Evolutionary conservation across 768 basidiomycete genomes (phyloP).

Genomic region (Rhodotorula toruloides): DNA sequence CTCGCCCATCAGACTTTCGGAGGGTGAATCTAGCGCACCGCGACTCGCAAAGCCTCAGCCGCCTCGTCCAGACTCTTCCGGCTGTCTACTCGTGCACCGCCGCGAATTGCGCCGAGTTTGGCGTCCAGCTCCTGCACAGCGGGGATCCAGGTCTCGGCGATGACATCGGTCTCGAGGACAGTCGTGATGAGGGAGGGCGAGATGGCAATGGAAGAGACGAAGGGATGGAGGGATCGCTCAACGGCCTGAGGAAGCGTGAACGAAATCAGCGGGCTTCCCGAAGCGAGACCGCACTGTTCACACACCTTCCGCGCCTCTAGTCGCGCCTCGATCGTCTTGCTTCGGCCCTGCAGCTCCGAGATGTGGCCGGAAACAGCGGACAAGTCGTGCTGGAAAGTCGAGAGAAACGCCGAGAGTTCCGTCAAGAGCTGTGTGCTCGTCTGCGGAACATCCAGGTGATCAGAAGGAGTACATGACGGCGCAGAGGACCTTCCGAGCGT

Average conservation of each 20-base stretch:
- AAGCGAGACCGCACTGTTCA: slow-evolving; percentile 1
- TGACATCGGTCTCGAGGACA: slow-evolving; percentile 72
- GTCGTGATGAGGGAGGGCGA: slow-evolving; percentile 69
- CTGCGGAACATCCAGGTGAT: slow-evolving; percentile 50
- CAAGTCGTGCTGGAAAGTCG: slow-evolving; percentile 90
- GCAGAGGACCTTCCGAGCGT: slow-evolving; percentile 2
- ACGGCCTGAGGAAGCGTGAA: slow-evolving; percentile 60
- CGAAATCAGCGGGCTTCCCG: neutral
- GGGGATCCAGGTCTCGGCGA: slow-evolving; percentile 62
- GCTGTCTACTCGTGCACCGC: slow-evolving; percentile 76
- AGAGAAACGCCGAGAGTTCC: slow-evolving; percentile 82
- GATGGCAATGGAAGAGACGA: slow-evolving; percentile 73
- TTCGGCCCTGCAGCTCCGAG: slow-evolving; percentile 82
- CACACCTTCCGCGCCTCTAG: slow-evolving; percentile 77
- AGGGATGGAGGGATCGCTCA: slow-evolving; percentile 74
- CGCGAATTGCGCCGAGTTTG: slow-evolving; percentile 62
- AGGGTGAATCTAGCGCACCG: slow-evolving; percentile 54
- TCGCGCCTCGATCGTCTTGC: slow-evolving; percentile 80
- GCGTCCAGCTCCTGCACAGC: slow-evolving; percentile 75
- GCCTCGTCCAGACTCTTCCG: slow-evolving; percentile 76
- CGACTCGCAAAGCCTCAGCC: slow-evolving; percentile 78
- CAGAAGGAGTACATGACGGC: neutral
- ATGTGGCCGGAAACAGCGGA: slow-evolving; percentile 94
- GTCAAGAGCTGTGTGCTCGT: slow-evolving; percentile 78
- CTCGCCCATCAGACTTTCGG: too few relatives aligned